phyloP scores from a whole-genome alignment of 768 basidiomycete species.

The Rhodotorula graminis region DNA sequence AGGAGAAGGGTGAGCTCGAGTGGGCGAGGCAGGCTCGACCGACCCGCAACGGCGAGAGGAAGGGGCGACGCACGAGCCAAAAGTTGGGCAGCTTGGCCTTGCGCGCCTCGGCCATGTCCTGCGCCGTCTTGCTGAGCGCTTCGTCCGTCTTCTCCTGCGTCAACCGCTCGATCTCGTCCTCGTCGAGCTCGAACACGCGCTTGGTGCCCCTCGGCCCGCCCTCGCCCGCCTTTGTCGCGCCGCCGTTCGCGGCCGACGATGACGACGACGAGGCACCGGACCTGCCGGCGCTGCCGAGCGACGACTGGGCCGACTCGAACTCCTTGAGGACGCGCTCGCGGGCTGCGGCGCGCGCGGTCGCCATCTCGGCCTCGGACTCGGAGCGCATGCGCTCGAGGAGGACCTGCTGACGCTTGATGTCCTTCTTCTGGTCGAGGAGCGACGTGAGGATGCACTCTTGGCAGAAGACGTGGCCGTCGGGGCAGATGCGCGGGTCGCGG shows the following conservation, averaged over 20 bases:
- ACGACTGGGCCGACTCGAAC: slow-evolving; percentile 80
- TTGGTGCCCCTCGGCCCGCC: slow-evolving; percentile 52
- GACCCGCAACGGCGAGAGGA: background rate
- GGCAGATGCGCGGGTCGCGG: slow-evolving; percentile 74
- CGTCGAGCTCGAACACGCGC: slow-evolving; percentile 80
- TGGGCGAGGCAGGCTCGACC: too few relatives aligned
- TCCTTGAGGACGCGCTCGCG: slow-evolving; percentile 82
- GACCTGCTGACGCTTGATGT: slow-evolving; percentile 84
- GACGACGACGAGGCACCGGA: background rate
- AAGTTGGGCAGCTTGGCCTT: slow-evolving; percentile 90
- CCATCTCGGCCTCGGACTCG: slow-evolving; percentile 74
- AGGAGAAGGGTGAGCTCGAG: background rate
- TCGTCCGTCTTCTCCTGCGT: slow-evolving; percentile 80
- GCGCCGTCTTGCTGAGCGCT: slow-evolving; percentile 72
- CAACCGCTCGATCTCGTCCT: slow-evolving; percentile 63
- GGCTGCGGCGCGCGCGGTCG: slow-evolving; percentile 65
- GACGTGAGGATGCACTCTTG: slow-evolving; percentile 85
- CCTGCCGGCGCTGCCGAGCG: slow-evolving; percentile 55
- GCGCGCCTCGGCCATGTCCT: slow-evolving; percentile 64
- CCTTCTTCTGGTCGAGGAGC: slow-evolving; percentile 78
- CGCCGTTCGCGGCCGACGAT: background rate
- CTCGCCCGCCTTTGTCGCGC: slow-evolving; percentile 46
- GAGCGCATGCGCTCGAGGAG: slow-evolving; percentile 66
- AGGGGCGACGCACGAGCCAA: slow-evolving; percentile 58
- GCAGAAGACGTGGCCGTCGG: slow-evolving; percentile 87